Percentiles rank a stretch among this genome's conserved stretches.
These are phyloP conservation scores for Rhododendron simsii DNA, from an alignment of 148 eudicot species.

Conservation along the genomic window DNA sequence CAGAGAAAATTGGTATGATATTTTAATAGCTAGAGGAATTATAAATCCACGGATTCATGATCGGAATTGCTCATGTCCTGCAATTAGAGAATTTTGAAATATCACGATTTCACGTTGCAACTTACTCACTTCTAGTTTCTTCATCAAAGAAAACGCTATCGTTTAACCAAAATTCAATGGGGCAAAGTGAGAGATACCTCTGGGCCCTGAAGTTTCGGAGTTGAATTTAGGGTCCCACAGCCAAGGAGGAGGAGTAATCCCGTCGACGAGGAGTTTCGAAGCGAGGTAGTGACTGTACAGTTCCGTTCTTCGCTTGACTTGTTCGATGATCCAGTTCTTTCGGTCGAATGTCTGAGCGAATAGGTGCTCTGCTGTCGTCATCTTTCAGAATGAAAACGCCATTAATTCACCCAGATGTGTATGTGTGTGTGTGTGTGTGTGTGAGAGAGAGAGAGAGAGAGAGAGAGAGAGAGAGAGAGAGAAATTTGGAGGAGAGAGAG, in stretches of 20 bases:
- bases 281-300: conserved; percentile 61
- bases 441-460: too few relatives aligned
- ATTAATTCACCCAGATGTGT: neutral
- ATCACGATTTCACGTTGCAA: too few relatives aligned
- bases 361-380: conserved; percentile 69
- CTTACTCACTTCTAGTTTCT: too few relatives aligned
- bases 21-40: too few relatives aligned
- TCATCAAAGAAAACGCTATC: too few relatives aligned
- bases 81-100: too few relatives aligned
- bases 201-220: neutral
- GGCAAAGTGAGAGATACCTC: neutral
- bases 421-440: too few relatives aligned
- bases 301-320: conserved; percentile 53
- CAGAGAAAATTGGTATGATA: too few relatives aligned
- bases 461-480: too few relatives aligned
- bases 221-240: conserved; percentile 37
- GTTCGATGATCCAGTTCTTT: conserved; percentile 50
- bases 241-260: conserved; percentile 68
- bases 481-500: too few relatives aligned
- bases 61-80: too few relatives aligned
- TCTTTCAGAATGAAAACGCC: conserved; percentile 7
- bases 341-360: conserved; percentile 66
- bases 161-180: conserved; percentile 32
- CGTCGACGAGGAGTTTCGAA: conserved; percentile 62
- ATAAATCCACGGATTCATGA: too few relatives aligned